A percentile compares a stretch with the other conserved stretches of the same genome.
These are phyloP conservation scores for Kazachstania taianensis DNA, from an alignment of 805 yeast genomes.

Conservation along the genomic window DNA sequence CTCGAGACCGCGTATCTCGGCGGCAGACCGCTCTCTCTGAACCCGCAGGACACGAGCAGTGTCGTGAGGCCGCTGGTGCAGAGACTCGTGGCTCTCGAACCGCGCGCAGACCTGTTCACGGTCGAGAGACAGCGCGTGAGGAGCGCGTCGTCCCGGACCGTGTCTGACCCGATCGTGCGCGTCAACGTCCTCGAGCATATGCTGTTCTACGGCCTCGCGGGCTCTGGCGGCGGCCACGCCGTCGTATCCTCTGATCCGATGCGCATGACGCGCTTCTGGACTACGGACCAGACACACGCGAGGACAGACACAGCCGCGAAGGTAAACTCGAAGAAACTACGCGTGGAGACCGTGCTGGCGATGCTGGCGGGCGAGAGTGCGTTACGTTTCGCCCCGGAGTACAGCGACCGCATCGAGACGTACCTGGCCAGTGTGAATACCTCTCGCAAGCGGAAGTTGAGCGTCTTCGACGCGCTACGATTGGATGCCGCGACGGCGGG, in stretches of 20 bases:
- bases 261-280: constrained; percentile 18
- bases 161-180: constrained; percentile 42
- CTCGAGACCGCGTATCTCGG: constrained; percentile 13
- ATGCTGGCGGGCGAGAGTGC: neutral
- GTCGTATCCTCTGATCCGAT: constrained; percentile 24
- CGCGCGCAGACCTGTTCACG: constrained; percentile 25
- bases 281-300: neutral
- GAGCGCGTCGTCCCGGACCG: constrained; percentile 35
- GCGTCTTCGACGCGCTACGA: constrained; percentile 58
- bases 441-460: neutral
- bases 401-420: too few species aligned
- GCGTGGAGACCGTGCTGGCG: neutral
- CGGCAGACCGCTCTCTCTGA: constrained; percentile 8
- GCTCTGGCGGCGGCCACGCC: constrained; percentile 5
- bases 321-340: neutral
- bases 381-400: neutral
- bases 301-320: neutral
- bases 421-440: too few species aligned
- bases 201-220: constrained; percentile 12
- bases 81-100: neutral
- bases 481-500: constrained; percentile 46
- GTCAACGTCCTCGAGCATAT: constrained; percentile 43
- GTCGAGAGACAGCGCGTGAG: constrained; percentile 51
- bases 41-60: constrained; percentile 19
- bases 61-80: constrained; percentile 10